phyloP scores from a whole-genome alignment of 2,329 filamentous ascomycete species.

The Xylariaceae sp. region DNA sequence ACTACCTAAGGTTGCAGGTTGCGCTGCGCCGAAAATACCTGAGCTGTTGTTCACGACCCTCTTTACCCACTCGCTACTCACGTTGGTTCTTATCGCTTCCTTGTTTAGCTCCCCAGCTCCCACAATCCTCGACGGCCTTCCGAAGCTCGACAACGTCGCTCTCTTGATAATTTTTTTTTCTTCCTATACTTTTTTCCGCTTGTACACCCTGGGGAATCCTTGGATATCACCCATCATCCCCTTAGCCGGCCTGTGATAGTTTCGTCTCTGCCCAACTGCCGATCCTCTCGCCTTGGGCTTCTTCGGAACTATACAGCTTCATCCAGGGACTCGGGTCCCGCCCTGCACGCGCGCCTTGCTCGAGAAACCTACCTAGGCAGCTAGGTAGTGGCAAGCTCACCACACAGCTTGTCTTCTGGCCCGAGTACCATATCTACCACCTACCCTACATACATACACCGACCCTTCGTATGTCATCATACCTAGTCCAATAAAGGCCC shows the following conservation, averaged over 20 bases:
- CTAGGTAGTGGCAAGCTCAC: constrained; percentile 27
- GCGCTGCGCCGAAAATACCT: constrained; percentile 25
- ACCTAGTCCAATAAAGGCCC: constrained; percentile 21
- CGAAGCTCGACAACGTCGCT: constrained; percentile 35
- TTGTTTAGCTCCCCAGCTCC: constrained; percentile 22
- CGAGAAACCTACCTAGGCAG: too few relatives aligned
- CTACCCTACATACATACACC: constrained; percentile 24
- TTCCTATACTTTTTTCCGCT: constrained; percentile 34
- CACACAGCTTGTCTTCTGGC: constrained; percentile 9
- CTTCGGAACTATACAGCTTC: constrained; percentile 27
- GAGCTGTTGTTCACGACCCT: constrained; percentile 28
- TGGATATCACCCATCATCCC: constrained; percentile 11
- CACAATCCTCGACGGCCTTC: constrained; percentile 24
- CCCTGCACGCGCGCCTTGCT: constrained; percentile 27
- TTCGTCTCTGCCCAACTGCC: constrained; percentile 42
- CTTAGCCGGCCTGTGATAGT: constrained; percentile 6
- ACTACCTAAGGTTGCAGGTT: too few relatives aligned
- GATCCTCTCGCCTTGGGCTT: constrained; percentile 36
- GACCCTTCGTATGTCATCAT: constrained; percentile 31
- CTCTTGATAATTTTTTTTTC: background rate
- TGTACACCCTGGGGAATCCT: constrained; percentile 36
- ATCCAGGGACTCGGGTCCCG: constrained; percentile 33
- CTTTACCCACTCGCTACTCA: constrained; percentile 30
- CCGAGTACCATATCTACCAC: background rate
- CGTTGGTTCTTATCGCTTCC: constrained; percentile 24